Base-by-base conservation (phyloP, 805 yeast genomes). In the Ogataea angusta region DNA sequence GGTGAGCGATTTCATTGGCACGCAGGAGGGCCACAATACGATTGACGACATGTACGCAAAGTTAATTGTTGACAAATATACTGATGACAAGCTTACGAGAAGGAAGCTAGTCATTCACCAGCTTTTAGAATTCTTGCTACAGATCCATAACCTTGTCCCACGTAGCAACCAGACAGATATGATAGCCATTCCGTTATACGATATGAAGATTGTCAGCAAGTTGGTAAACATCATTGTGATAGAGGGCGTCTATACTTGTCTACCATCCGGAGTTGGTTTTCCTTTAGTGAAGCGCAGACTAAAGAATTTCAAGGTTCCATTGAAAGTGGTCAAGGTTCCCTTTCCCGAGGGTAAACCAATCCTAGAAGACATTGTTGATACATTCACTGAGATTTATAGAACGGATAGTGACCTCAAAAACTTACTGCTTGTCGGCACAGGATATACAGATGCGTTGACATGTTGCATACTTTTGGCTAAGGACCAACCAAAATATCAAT, bases 111-210 rank as follows among this genome's bases (percentile, higher is more conserved):
- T 70, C 6, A 56, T 74, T 2, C 54, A 58, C n/a, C 49, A 49
- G 23, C 53, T 75, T 4, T 55, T 76, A 12, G 48, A 59, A 3
- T 60, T 54, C 35, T 52, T 78, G n/a, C 30, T 51, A 2, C 50
- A 63, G 28, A 67, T 76, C 16, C 78, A 75, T 48, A 34, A 46
- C 5, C 43, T 63, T 2, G 63, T 80, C 3, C 45, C 46, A 1
- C 61, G 56, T 33, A 39, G 54, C 18, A 58, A 54, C 12, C 45
- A 56, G n/a, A 40, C 51, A 6, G 68, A 70, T 43, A 48, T 75
- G 36, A 68, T 85, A 9, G 68, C 83, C 7, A 81, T 91, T 12
- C 86, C 97, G 0, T 68, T 91, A 8, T 89, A 87, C 52, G 98
- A 93, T 58, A 80, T 91, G 73, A 84, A 80, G 56, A 73, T 77